phyloP scores from a whole-genome alignment of 2,329 filamentous ascomycete species.

The Beauveria sp. region DNA sequence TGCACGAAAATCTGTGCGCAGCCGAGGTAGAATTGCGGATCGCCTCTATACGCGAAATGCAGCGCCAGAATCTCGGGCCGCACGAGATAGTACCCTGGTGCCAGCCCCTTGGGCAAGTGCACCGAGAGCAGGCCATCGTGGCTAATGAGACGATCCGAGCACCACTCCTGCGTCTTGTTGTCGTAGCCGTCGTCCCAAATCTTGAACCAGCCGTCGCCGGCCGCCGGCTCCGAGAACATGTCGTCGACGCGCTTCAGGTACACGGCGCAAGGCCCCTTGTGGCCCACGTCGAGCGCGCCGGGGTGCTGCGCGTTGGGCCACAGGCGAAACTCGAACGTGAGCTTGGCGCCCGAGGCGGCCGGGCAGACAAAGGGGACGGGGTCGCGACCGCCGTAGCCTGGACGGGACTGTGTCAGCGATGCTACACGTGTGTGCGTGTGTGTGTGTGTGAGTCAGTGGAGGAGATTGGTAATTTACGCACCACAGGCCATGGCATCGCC shows the following conservation, averaged over 20 bases:
- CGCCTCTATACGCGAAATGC: constrained; percentile 49
- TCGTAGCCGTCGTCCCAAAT: constrained; percentile 65
- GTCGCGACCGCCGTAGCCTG: constrained; percentile 36
- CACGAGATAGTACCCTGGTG: constrained; percentile 62
- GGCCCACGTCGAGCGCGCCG: constrained; percentile 50
- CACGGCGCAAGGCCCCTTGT: constrained; percentile 63
- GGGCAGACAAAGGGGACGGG: constrained; percentile 42
- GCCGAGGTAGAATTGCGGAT: constrained; percentile 67
- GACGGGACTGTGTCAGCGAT: constrained; percentile 10
- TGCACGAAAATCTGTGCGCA: constrained; percentile 65
- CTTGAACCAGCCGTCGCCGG: constrained; percentile 70
- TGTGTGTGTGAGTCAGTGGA: neutral
- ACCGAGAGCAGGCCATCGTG: constrained; percentile 58
- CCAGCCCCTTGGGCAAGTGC: constrained; percentile 51
- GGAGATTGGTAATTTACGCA: constrained; percentile 28
- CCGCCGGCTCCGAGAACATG: constrained; percentile 41
- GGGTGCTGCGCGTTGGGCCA: constrained; percentile 48
- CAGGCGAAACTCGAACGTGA: constrained; percentile 61
- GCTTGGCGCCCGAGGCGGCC: constrained; percentile 41
- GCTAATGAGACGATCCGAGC: constrained; percentile 59
- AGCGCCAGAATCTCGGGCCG: constrained; percentile 63
- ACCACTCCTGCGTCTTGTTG: constrained; percentile 49
- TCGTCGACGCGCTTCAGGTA: constrained; percentile 64
- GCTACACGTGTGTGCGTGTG: neutral
- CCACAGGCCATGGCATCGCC: constrained; percentile 65